A percentile compares a stretch with the other conserved stretches of the same genome.
Evolutionary conservation across 2,329 filamentous ascomycete genomes (phyloP).

Genomic region (Trichoderma sp.): DNA sequence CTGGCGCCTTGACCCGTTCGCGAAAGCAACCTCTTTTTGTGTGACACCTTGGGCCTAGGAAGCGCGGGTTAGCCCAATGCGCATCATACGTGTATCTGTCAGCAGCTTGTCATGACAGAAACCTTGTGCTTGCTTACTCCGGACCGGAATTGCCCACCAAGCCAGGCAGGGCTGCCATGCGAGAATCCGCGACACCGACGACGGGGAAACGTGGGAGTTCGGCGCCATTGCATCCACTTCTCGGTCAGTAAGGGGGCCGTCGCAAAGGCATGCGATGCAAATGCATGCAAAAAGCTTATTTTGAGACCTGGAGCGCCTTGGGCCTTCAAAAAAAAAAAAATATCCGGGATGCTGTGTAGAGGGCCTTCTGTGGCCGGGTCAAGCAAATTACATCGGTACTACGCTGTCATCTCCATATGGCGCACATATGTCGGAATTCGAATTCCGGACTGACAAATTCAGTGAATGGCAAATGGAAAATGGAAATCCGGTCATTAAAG

Average conservation of each 20-base stretch:
- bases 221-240: background rate
- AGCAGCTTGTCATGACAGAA: background rate
- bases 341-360: background rate
- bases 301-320: background rate
- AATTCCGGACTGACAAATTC: background rate
- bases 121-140: background rate
- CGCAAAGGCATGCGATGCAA: background rate
- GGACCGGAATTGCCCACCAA: slow-evolving; percentile 2
- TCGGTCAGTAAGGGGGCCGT: slow-evolving; percentile 1
- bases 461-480: background rate
- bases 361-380: background rate
- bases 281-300: background rate
- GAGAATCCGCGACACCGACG: background rate
- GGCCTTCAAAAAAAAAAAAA: background rate
- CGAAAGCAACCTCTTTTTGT: background rate
- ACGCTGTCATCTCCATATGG: background rate
- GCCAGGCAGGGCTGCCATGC: slow-evolving; percentile 9
- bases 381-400: background rate
- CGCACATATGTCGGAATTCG: background rate
- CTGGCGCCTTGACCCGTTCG: background rate
- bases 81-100: background rate
- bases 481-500: background rate
- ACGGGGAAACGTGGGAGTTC: background rate
- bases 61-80: background rate
- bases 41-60: background rate